phyloP scores from a whole-genome alignment of 2,329 filamentous ascomycete genomes.

The Clonostachys rhizophaga region DNA sequence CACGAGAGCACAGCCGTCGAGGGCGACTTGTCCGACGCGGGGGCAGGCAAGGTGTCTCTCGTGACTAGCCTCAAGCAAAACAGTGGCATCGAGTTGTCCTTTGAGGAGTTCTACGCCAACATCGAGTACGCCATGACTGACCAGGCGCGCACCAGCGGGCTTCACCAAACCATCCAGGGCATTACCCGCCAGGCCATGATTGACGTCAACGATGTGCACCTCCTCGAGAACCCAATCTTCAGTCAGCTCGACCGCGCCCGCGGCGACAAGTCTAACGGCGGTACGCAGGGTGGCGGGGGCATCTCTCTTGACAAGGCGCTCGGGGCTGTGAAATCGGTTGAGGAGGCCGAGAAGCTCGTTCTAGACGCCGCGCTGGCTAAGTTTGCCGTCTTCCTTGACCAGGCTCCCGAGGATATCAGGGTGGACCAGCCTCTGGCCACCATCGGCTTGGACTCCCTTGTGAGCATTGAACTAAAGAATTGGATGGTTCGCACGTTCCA shows the following conservation, averaged over 20 bases:
- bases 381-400: slow-evolving; percentile 12
- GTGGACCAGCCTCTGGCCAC: slow-evolving; percentile 6
- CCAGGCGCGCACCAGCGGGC: too few relatives aligned
- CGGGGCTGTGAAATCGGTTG: slow-evolving; percentile 2
- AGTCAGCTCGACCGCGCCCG: too few relatives aligned
- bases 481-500: slow-evolving; percentile 14
- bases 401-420: slow-evolving; percentile 4
- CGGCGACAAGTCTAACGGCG: too few relatives aligned
- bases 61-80: background rate
- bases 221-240: background rate
- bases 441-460: slow-evolving; percentile 14
- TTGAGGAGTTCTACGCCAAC: background rate
- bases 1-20: too few relatives aligned
- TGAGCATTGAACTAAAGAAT: slow-evolving; percentile 14
- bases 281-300: too few relatives aligned
- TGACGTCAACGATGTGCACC: background rate
- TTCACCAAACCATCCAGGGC: background rate
- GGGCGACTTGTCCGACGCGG: too few relatives aligned
- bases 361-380: slow-evolving; percentile 8
- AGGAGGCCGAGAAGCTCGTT: slow-evolving; percentile 10
- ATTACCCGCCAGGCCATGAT: background rate
- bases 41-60: too few relatives aligned
- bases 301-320: background rate
- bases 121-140: background rate
- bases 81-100: background rate